Conservation (phyloP, 352 stramenopile genomes). For the Phytophthora boehmeriae region DNA sequence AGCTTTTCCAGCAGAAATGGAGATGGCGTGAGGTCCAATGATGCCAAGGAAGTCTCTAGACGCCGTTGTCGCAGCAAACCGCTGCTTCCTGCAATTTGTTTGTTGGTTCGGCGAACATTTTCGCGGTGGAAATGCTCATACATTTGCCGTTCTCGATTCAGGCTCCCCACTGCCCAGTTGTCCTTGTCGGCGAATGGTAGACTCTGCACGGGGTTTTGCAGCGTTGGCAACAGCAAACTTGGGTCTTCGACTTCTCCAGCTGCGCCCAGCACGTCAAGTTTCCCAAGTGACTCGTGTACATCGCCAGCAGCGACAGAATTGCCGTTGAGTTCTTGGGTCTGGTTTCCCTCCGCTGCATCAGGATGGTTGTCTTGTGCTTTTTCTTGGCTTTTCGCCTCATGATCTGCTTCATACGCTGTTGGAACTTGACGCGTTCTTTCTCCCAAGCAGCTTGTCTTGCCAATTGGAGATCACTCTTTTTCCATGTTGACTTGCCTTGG, state of each 20-base stretch:
- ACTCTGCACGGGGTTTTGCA: constrained; percentile 49
- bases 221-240: constrained; percentile 36
- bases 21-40: constrained; percentile 67
- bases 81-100: constrained; percentile 39
- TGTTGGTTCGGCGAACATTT: constrained; percentile 62
- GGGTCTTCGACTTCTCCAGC: constrained; percentile 19
- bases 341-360: constrained; percentile 13
- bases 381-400: constrained; percentile 53
- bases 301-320: constrained; percentile 7
- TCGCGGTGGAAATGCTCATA: constrained; percentile 77
- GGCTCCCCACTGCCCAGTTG: constrained; percentile 77
- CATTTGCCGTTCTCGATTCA: constrained; percentile 80
- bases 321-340: constrained; percentile 11
- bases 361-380: constrained; percentile 11
- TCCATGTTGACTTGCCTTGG: constrained; percentile 70
- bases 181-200: constrained; percentile 79
- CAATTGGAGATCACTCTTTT: constrained; percentile 73
- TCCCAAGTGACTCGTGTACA: constrained; percentile 31
- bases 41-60: constrained; percentile 35
- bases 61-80: constrained; percentile 38
- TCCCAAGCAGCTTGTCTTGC: constrained; percentile 71
- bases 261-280: constrained; percentile 19
- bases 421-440: constrained; percentile 68
- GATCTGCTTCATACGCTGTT: constrained; percentile 73
- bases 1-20: constrained; percentile 73